Evolutionary conservation across 768 basidiomycete species (phyloP), one percentile per base, ranked within the genome.

Genomic region (Boletus patriciae): DNA sequence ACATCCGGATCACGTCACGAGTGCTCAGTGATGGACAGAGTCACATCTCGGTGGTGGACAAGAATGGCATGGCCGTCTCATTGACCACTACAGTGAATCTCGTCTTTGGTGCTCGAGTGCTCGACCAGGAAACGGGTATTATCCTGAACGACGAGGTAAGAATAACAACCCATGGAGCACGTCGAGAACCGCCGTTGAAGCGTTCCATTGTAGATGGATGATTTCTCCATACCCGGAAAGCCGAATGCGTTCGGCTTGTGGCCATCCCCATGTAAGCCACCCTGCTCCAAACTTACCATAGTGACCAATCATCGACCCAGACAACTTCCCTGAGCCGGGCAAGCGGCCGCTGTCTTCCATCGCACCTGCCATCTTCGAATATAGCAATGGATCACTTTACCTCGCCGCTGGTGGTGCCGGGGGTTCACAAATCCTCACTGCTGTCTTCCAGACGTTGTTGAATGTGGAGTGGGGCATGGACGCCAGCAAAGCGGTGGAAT

Each of bases 291-390:
- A 34, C 46, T 23, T 21, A 23, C 38, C 23, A 18, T 50, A 34
- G 34, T 54, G 43, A 60, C 59, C 13, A 6, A 54, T 36, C 21
- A 13, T 31, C 52, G 43, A 40, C 15, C 7, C 64, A 94, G 92
- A 85, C 73, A 98, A 98, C 70, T 95, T 91, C 63, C 94, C 95
- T 7, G 86, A 84, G 60, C 80, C 92, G 3, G 84, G 88, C 8
- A 98, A 98, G 72, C 87, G 94, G 3, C 92, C 96, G 0, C 72
- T 98, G 21, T 97, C 95, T 0, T 97, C 94, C 1, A 97, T 81
- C 0, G 70, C 79, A 3, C 89, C 96, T 0, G 83, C 84, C 0
- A 93, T 98, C 58, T 69, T 98, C 11, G 92, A 97, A 66, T 64
- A 90, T 59, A 68, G 73, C 0, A 81, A 94, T 61, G 92, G 92